Percentiles rank a stretch among this genome's conserved stretches.
These are phyloP conservation scores for Castanea sativa DNA, from an alignment of 306 rosid species.

Conservation along the genomic window DNA sequence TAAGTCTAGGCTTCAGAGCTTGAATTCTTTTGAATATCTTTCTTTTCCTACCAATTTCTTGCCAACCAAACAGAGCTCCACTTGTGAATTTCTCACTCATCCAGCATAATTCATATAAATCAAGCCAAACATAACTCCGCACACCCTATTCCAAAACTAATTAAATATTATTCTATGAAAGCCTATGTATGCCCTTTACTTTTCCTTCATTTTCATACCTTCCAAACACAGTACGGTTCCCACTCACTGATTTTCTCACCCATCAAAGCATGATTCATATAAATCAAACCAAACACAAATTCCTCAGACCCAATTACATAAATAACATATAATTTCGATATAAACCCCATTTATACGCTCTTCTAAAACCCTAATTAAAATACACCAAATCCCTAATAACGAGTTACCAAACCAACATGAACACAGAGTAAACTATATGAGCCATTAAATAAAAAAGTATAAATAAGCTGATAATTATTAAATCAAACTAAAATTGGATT, in stretches of 20 bases:
- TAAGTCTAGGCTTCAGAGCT: neutral
- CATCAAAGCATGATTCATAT: neutral
- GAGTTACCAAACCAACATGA: neutral
- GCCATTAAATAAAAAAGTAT: too few species aligned
- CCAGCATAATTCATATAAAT: neutral
- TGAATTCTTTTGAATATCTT: neutral
- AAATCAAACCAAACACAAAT: neutral
- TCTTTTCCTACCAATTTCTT: neutral
- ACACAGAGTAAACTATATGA: neutral
- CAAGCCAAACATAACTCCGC: neutral
- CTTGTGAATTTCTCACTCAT: neutral
- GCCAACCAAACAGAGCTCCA: neutral
- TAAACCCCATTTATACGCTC: neutral
- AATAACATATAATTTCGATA: neutral
- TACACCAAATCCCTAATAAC: neutral
- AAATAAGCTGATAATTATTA: neutral
- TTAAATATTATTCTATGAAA: neutral
- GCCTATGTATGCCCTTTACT: neutral
- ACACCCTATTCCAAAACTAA: neutral
- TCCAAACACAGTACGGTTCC: neutral
- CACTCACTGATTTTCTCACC: neutral
- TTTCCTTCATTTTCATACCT: too few species aligned
- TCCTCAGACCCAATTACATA: neutral
- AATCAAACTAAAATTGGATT: neutral
- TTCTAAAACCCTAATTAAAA: conserved; percentile 7